Conservation (phyloP, 129 eudicot species). For the Flaveria linearis region DNA sequence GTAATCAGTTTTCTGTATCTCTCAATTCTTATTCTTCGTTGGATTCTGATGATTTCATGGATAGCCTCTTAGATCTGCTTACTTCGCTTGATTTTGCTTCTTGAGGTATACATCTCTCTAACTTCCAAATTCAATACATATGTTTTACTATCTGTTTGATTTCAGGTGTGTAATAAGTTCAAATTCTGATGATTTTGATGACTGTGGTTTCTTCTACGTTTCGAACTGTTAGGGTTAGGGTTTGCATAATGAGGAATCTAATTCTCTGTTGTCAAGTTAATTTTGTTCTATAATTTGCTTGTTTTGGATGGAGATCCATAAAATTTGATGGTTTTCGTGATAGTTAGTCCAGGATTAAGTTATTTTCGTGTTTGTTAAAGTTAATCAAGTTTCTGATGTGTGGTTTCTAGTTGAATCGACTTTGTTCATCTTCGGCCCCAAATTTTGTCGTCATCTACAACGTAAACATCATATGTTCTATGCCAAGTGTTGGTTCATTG, state of each 20-base stretch:
- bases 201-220: not conserved
- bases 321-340: conserved; percentile 10
- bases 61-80: conserved; percentile 44
- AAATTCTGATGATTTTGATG: not conserved
- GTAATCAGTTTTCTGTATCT: conserved; percentile 31
- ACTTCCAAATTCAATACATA: not conserved
- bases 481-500: conserved; percentile 10
- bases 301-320: not conserved
- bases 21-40: conserved; percentile 34
- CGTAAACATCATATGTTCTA: conserved; percentile 15
- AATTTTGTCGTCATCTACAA: conserved; percentile 26
- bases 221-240: conserved; percentile 11
- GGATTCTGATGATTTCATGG: conserved; percentile 35
- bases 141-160: not conserved
- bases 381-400: conserved; percentile 8
- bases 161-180: conserved; percentile 8
- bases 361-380: not conserved
- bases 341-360: not conserved
- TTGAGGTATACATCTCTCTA: conserved; percentile 23
- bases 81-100: conserved; percentile 28
- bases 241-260: not conserved
- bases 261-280: not conserved
- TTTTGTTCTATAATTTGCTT: not conserved
- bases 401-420: conserved; percentile 22
- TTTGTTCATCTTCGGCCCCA: conserved; percentile 17